Conservation (phyloP, 2,329 filamentous ascomycete species). For the Thielaviopsis ethacetica region DNA sequence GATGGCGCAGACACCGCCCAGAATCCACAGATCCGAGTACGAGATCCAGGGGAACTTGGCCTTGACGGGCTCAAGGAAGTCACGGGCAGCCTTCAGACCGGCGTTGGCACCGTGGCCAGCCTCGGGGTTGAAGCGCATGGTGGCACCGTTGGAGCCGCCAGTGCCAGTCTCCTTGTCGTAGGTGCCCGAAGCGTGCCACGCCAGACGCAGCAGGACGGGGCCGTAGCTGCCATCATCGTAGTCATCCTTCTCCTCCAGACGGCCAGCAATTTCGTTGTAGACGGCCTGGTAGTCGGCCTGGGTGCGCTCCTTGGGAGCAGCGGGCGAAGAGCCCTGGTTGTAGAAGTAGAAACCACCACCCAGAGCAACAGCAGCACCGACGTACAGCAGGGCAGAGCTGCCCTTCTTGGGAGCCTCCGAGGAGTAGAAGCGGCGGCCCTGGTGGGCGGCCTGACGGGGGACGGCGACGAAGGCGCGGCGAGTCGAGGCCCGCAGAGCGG, state of each 20-base stretch:
- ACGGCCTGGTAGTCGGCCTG: conserved; percentile 89
- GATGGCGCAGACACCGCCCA: conserved; percentile 68
- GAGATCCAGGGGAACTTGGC: conserved; percentile 81
- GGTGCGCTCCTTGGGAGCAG: conserved; percentile 45
- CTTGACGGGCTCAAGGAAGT: conserved; percentile 89
- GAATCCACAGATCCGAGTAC: conserved; percentile 95
- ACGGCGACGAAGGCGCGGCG: conserved; percentile 40
- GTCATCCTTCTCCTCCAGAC: conserved; percentile 75
- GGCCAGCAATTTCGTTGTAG: conserved; percentile 70
- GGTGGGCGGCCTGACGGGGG: conserved; percentile 50
- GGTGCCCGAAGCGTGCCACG: conserved; percentile 88
- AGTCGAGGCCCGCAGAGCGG: conserved; percentile 40
- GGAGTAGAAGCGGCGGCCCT: conserved; percentile 65
- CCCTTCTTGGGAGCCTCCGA: conserved; percentile 44
- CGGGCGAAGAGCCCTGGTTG: conserved; percentile 33
- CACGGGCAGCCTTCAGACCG: conserved; percentile 67
- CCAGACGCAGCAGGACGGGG: conserved; percentile 75
- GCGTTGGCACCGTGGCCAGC: conserved; percentile 85
- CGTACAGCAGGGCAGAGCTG: conserved; percentile 35
- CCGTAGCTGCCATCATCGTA: conserved; percentile 96
- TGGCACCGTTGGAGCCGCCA: conserved; percentile 88
- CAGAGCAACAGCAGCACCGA: conserved; percentile 40
- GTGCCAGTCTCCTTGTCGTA: conserved; percentile 79
- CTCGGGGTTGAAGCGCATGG: conserved; percentile 90
- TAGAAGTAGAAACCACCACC: conserved; percentile 53